Base-by-base conservation (phyloP, 2,329 filamentous ascomycete species). In the Thielaviopsis punctulata region DNA sequence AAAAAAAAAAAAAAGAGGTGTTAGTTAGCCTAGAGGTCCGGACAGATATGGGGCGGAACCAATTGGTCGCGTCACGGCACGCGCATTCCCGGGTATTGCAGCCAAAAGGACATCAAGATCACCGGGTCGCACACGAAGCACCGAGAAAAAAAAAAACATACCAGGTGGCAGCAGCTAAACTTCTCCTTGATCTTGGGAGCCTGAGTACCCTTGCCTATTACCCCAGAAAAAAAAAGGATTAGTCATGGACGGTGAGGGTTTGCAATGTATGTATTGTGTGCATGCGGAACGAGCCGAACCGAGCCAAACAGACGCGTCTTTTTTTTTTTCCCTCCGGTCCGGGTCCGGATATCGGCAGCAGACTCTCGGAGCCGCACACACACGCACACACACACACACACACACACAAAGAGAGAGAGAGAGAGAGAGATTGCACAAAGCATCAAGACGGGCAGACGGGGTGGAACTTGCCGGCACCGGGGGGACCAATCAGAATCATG, bases 101-200 rank as follows among this genome's bases (percentile, higher is more conserved):
- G 22, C 21, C 10, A 45, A 30, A 45, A 21, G 18, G 15, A 22
- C 19, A 33, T n/a, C n/a, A n/a, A n/a, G n/a, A n/a, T n/a, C n/a
- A n/a, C n/a, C n/a, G n/a, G n/a, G n/a, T n/a, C n/a, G n/a, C 12
- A 52, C 45, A 52, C 39, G n/a, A 36, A 15, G 23, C 23, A 24
- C 33, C 9, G 23, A 8, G 33, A 18, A 49, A 45, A 48, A 58
- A 62, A 62, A 62, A 57, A 49, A 64, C 82, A 63, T 79, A 95
- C 89, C 72, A 98, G 72, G 70, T 98, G 92, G 73, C 92, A 98
- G 73, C 88, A 88, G 67, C 82, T 87, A 73, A 89, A 98, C 73
- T 86, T 93, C 65, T 96, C 90, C 79, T 95, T 95, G 72, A 98
- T 92, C 69, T 84, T 90, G 59, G 92, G 92, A 55, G 92, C 92